A percentile compares a stretch with the other conserved stretches of the same genome.
Conservation (phyloP, 2,329 filamentous ascomycete genomes). For the Alternaria gansuensis region DNA sequence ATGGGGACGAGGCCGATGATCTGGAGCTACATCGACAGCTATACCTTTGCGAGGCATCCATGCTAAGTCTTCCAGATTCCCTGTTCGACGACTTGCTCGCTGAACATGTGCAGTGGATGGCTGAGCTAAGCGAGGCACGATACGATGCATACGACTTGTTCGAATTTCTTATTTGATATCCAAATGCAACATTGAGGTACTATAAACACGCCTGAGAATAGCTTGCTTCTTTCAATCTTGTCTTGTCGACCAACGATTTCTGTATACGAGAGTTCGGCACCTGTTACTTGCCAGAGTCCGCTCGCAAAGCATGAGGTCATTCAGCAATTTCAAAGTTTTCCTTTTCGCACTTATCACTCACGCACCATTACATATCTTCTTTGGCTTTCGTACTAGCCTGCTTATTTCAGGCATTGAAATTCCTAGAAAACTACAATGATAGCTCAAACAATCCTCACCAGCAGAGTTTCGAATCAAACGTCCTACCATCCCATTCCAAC, state of each 20-base stretch:
- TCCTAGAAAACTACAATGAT: neutral
- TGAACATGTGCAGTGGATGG: conserved; percentile 21
- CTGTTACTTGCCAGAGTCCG: neutral
- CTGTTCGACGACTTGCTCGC: conserved; percentile 14
- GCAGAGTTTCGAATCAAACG: conserved; percentile 13
- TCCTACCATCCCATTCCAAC: neutral
- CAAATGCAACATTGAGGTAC: neutral
- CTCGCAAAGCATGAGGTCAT: neutral
- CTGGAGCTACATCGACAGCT: neutral
- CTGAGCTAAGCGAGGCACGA: conserved; percentile 6
- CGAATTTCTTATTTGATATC: conserved; percentile 4
- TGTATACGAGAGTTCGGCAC: neutral
- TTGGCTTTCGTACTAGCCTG: neutral
- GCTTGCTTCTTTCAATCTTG: neutral
- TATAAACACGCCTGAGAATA: neutral
- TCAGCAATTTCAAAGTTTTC: neutral
- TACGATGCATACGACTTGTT: neutral
- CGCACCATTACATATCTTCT: neutral
- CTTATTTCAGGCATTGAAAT: neutral
- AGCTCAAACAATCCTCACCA: conserved; percentile 3
- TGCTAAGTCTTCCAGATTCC: neutral
- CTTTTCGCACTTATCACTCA: neutral
- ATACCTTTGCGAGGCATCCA: neutral
- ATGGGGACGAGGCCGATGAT: neutral
- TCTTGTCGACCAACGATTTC: neutral